A percentile compares a stretch with the other conserved stretches of the same genome.
Conservation (phyloP, 2,329 filamentous ascomycete genomes). For the Rutstroemia sydowiana region DNA sequence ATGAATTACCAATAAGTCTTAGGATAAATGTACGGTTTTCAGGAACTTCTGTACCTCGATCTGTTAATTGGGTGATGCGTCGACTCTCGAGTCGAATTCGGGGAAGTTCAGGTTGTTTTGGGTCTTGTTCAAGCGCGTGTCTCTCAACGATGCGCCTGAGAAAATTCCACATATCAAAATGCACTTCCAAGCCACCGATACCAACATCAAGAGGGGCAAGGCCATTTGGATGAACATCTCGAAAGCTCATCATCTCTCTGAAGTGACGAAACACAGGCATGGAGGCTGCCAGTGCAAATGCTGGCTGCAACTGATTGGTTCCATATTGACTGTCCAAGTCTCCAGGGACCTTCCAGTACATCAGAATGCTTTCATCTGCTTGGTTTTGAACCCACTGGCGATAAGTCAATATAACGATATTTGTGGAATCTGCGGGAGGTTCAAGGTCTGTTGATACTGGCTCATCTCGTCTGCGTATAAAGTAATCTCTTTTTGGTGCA, state of each 20-base stretch:
- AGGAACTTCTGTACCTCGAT: neutral
- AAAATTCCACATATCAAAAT: neutral
- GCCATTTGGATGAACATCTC: neutral
- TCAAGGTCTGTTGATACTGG: neutral
- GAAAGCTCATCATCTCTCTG: neutral
- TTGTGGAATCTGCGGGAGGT: neutral
- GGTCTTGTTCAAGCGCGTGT: neutral
- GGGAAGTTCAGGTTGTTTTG: neutral
- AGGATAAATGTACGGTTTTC: neutral
- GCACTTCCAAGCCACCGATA: conserved; percentile 17
- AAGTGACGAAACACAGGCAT: neutral
- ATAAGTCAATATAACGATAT: neutral
- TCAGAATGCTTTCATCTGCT: neutral
- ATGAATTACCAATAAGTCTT: neutral
- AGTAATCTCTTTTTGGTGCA: neutral
- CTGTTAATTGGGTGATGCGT: neutral
- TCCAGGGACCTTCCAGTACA: conserved; percentile 22
- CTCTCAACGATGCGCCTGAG: neutral
- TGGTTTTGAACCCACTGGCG: no score
- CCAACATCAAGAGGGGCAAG: conserved; percentile 5
- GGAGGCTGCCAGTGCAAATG: neutral
- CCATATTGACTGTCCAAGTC: conserved; percentile 4
- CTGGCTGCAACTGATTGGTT: conserved; percentile 19
- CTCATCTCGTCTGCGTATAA: neutral
- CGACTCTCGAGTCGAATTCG: neutral